Evolutionary conservation across 2,329 filamentous ascomycete species (phyloP).

Genomic region (Pestalotiopsis sp.): DNA sequence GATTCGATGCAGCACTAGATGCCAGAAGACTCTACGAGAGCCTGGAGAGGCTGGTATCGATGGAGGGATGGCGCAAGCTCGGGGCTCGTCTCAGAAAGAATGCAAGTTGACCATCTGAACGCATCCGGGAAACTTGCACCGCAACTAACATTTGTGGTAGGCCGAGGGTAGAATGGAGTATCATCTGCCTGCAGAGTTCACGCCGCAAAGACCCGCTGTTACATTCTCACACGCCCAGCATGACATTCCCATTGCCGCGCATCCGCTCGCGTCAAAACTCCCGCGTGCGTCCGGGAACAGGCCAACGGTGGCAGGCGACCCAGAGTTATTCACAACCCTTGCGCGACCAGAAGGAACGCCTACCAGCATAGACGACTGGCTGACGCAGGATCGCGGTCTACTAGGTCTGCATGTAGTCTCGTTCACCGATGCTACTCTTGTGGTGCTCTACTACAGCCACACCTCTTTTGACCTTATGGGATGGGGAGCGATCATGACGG

Average conservation of each 20-base stretch:
- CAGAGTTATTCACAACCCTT: constrained; percentile 28
- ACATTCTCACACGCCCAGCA: constrained; percentile 40
- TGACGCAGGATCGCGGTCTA: constrained; percentile 45
- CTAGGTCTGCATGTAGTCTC: constrained; percentile 49
- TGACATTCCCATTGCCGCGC: constrained; percentile 39
- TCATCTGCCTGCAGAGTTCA: constrained; percentile 41
- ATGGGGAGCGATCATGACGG: constrained; percentile 41
- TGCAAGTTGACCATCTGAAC: constrained; percentile 1
- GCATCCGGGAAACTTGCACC: not conserved
- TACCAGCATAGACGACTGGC: constrained; percentile 39
- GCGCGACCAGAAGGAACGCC: constrained; percentile 27
- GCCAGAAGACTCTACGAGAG: constrained; percentile 19
- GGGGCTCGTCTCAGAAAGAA: constrained; percentile 19
- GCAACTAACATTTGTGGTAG: constrained; percentile 16
- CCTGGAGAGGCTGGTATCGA: constrained; percentile 19
- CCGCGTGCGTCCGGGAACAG: constrained; percentile 31
- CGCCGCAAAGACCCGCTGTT: constrained; percentile 42
- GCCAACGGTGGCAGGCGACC: constrained; percentile 32
- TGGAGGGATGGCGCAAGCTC: constrained; percentile 28
- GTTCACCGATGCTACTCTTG: constrained; percentile 52
- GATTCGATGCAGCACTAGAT: constrained; percentile 31
- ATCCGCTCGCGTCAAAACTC: constrained; percentile 41
- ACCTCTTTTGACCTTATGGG: constrained; percentile 50
- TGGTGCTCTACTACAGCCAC: constrained; percentile 50
- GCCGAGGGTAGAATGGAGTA: constrained; percentile 39